A percentile compares a stretch with the other conserved stretches of the same genome.
These are phyloP conservation scores for Nakazawaea wyomingensis DNA, from an alignment of 805 yeast species.

Conservation along the genomic window DNA sequence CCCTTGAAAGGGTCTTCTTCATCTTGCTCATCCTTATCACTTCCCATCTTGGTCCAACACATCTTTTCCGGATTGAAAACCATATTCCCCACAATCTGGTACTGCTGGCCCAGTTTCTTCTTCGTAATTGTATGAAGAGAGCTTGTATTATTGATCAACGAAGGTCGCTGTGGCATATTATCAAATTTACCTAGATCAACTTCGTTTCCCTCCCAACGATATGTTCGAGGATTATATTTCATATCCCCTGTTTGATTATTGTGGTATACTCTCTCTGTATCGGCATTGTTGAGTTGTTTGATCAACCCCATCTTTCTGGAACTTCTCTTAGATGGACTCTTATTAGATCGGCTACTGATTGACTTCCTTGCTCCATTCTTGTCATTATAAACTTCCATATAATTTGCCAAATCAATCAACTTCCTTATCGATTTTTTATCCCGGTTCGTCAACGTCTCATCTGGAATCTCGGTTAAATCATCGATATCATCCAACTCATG, in stretches of 20 bases:
- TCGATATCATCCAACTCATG: slow-evolving; percentile 21
- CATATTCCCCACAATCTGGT: slow-evolving; percentile 51
- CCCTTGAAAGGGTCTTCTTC: slow-evolving; percentile 42
- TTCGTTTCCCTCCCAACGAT: slow-evolving; percentile 65
- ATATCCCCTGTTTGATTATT: slow-evolving; percentile 34
- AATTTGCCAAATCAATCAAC: slow-evolving; percentile 13
- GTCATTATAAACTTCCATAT: slow-evolving; percentile 12
- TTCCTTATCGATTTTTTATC: slow-evolving; percentile 14
- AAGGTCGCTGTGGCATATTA: slow-evolving; percentile 28
- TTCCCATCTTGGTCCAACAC: slow-evolving; percentile 50
- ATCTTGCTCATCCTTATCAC: slow-evolving; percentile 31
- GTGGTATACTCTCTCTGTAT: slow-evolving; percentile 3
- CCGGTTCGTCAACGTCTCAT: slow-evolving; percentile 11
- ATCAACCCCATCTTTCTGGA: slow-evolving; percentile 10
- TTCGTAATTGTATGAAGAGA: slow-evolving; percentile 10
- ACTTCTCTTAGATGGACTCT: background rate
- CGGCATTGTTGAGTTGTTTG: slow-evolving; percentile 9
- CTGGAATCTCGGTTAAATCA: slow-evolving; percentile 17
- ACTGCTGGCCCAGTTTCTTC: slow-evolving; percentile 14
- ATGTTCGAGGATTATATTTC: slow-evolving; percentile 47
- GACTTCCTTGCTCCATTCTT: background rate
- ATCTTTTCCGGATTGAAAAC: slow-evolving; percentile 51
- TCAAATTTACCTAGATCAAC: slow-evolving; percentile 51
- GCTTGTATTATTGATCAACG: slow-evolving; percentile 28
- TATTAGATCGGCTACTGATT: background rate